Percentiles rank a stretch among this genome's conserved stretches.
Evolutionary conservation across 257 asterid species (phyloP).

Genomic region (Thymus mandschuricus): DNA sequence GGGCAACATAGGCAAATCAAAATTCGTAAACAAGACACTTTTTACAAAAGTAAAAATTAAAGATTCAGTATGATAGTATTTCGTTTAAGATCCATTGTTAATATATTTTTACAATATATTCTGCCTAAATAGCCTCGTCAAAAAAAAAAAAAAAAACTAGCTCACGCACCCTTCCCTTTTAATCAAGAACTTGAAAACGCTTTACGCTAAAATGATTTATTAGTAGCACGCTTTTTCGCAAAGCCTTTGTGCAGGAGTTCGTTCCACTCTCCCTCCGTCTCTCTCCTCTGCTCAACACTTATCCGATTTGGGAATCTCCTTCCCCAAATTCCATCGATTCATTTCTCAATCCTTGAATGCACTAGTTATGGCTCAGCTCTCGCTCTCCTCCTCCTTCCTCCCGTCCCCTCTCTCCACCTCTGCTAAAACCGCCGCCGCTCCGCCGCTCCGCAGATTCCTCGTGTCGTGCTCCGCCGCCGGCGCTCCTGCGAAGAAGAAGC

Average conservation of each 20-base stretch:
- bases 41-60: too few relatives aligned
- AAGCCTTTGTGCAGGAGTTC: neutral
- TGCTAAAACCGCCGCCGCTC: slow-evolving; percentile 29
- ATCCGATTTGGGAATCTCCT: neutral
- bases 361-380: slow-evolving; percentile 40
- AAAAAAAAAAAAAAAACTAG: too few relatives aligned
- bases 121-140: too few relatives aligned
- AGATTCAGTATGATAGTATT: too few relatives aligned
- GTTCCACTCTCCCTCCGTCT: neutral
- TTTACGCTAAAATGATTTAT: too few relatives aligned
- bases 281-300: neutral
- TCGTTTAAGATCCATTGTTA: too few relatives aligned
- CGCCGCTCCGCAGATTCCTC: slow-evolving; percentile 36
- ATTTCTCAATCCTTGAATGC: neutral
- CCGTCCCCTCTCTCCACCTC: slow-evolving; percentile 37
- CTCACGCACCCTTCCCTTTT: too few relatives aligned
- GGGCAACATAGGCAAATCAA: too few relatives aligned
- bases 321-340: neutral
- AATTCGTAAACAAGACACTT: too few relatives aligned
- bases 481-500: slow-evolving; percentile 49
- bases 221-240: neutral
- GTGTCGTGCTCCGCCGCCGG: slow-evolving; percentile 33
- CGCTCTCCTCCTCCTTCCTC: slow-evolving; percentile 57
- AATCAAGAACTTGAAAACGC: too few relatives aligned
- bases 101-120: too few relatives aligned